Evolutionary conservation across 768 basidiomycete species (phyloP).

Genomic region (Boletus vermiculosoides): DNA sequence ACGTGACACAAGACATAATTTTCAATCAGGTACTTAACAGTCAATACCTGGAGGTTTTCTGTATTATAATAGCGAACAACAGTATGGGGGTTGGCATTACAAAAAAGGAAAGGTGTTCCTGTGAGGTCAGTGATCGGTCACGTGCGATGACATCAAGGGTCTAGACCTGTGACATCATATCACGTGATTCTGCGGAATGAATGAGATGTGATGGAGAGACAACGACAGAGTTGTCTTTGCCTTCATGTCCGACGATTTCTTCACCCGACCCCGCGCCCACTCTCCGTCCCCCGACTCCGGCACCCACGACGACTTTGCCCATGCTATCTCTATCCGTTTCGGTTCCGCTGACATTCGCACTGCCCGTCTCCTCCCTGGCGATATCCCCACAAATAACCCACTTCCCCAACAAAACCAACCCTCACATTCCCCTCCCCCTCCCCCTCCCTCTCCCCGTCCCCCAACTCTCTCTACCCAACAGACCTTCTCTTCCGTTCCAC

Average conservation of each 20-base stretch:
- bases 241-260: constrained; percentile 41
- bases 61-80: no score
- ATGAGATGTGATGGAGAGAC: not conserved
- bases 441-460: not conserved
- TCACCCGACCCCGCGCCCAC: constrained; percentile 19
- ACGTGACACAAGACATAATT: no score
- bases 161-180: constrained; percentile 34
- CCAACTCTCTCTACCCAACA: constrained; percentile 1
- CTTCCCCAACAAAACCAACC: not conserved
- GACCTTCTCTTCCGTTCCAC: constrained; percentile 24
- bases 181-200: constrained; percentile 23
- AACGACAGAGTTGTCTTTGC: not conserved
- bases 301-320: constrained; percentile 47
- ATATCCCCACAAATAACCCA: constrained; percentile 24
- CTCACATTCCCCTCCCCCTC: not conserved
- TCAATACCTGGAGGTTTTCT: no score
- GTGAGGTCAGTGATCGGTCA: no score
- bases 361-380: constrained; percentile 34
- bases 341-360: constrained; percentile 37
- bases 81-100: no score
- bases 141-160: constrained; percentile 27
- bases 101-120: not conserved
- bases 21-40: no score
- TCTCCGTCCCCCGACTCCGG: not conserved
- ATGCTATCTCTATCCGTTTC: constrained; percentile 52